These are phyloP conservation scores for Penicillium psychrosexuale DNA, from an alignment of 2,329 filamentous ascomycete genomes.

Conservation along the genomic window DNA sequence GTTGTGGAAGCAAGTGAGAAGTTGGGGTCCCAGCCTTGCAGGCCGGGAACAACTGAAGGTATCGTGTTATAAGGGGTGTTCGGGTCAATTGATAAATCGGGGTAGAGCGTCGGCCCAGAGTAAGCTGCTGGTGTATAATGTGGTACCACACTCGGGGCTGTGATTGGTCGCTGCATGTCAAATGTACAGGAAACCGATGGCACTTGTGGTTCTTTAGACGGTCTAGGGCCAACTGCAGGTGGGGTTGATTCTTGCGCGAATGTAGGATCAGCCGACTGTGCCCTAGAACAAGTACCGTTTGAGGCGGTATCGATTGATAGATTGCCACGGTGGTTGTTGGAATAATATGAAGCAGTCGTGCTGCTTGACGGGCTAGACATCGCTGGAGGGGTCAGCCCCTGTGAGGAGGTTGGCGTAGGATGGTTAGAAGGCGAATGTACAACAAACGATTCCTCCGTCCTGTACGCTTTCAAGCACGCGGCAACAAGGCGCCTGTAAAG, in stretches of 20 bases:
- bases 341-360: slow-evolving; percentile 35
- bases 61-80: slow-evolving; percentile 41
- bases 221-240: slow-evolving; percentile 16
- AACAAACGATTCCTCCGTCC: slow-evolving; percentile 55
- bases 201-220: slow-evolving; percentile 19
- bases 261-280: slow-evolving; percentile 34
- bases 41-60: slow-evolving; percentile 40
- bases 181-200: slow-evolving; percentile 10
- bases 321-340: slow-evolving; percentile 32
- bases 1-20: slow-evolving; percentile 40
- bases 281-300: slow-evolving; percentile 34
- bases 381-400: slow-evolving; percentile 40
- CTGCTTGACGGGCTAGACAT: slow-evolving; percentile 43
- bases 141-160: slow-evolving; percentile 13
- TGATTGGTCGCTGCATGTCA: slow-evolving; percentile 17
- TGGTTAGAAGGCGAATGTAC: slow-evolving; percentile 48
- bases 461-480: slow-evolving; percentile 85
- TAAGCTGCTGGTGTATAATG: slow-evolving; percentile 25
- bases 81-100: slow-evolving; percentile 35
- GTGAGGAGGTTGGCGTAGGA: slow-evolving; percentile 41
- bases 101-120: slow-evolving; percentile 20
- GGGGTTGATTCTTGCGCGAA: slow-evolving; percentile 25
- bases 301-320: slow-evolving; percentile 30
- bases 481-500: slow-evolving; percentile 82
- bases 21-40: slow-evolving; percentile 44